Evolutionary conservation across 805 yeast genomes (phyloP).

Genomic region (Wickerhamomyces tratensis): DNA sequence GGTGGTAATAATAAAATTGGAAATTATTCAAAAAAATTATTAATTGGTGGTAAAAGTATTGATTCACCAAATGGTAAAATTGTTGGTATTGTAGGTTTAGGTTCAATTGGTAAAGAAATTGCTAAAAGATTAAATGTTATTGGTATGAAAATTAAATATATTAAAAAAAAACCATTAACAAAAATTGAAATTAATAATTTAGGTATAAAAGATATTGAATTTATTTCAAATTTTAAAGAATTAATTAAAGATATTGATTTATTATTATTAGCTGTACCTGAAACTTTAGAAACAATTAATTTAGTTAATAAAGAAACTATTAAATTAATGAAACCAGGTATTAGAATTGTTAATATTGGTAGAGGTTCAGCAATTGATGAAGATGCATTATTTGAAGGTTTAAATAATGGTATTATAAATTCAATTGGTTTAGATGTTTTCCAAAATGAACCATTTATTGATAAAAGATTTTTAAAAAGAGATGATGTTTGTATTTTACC

Average conservation of each 20-base stretch:
- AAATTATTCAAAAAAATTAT: slow-evolving; percentile 31
- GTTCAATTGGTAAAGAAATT: slow-evolving; percentile 60
- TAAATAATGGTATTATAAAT: slow-evolving; percentile 47
- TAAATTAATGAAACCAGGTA: slow-evolving; percentile 37
- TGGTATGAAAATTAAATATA: slow-evolving; percentile 58
- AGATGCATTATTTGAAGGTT: slow-evolving; percentile 49
- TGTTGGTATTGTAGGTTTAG: slow-evolving; percentile 65
- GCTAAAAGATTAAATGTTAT: slow-evolving; percentile 46
- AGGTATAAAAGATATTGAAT: slow-evolving; percentile 33
- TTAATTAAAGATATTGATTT: slow-evolving; percentile 37
- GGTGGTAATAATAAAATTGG: no score
- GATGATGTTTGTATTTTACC: slow-evolving; percentile 61
- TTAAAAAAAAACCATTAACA: slow-evolving; percentile 40
- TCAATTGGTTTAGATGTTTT: slow-evolving; percentile 71
- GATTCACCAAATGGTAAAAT: slow-evolving; percentile 47
- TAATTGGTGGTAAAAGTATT: slow-evolving; percentile 34
- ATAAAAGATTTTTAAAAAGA: slow-evolving; percentile 38
- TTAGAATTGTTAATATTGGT: slow-evolving; percentile 65
- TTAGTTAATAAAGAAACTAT: slow-evolving; percentile 42
- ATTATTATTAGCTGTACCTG: slow-evolving; percentile 60
- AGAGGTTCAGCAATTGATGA: slow-evolving; percentile 65
- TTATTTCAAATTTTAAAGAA: slow-evolving; percentile 34
- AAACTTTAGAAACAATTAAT: slow-evolving; percentile 45
- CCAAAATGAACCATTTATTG: slow-evolving; percentile 50
- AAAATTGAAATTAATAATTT: slow-evolving; percentile 25